Percentiles rank a stretch among this genome's conserved stretches.
These are phyloP conservation scores for Turritis glabra DNA, from an alignment of 345 rosid species.

Conservation along the genomic window DNA sequence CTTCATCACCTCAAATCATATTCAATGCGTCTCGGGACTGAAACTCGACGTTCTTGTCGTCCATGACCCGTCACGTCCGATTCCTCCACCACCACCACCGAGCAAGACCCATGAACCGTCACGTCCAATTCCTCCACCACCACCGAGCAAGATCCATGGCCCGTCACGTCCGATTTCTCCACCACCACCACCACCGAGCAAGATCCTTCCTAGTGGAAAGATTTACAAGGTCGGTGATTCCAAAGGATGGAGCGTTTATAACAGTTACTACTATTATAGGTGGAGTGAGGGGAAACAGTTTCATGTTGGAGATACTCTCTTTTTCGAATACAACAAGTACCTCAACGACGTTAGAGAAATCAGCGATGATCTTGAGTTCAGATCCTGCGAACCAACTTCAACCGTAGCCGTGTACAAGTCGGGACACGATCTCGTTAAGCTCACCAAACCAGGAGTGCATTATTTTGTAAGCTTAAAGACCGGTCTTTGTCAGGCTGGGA, in stretches of 20 bases:
- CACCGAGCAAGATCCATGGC: background rate
- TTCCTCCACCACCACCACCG: background rate
- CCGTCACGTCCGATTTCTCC: background rate
- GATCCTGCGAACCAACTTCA: background rate
- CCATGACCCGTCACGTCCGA: background rate
- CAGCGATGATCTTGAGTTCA: background rate
- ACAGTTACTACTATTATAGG: background rate
- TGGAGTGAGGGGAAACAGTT: background rate
- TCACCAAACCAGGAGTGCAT: background rate
- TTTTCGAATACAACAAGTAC: background rate
- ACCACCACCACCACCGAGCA: background rate
- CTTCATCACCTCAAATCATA: conserved; percentile 3
- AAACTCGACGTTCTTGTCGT: background rate
- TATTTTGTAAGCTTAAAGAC: background rate
- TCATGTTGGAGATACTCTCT: background rate
- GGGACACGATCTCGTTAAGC: background rate
- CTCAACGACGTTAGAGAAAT: background rate
- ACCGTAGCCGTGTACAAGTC: background rate
- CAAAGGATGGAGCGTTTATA: background rate
- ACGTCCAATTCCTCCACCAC: background rate
- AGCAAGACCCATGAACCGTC: background rate
- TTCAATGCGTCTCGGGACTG: background rate
- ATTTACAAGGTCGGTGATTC: background rate
- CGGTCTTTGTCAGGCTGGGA: background rate
- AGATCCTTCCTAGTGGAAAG: background rate